Evolutionary conservation across 208 protist genomes (phyloP).

Genomic region (Trypanosoma boissoni): DNA sequence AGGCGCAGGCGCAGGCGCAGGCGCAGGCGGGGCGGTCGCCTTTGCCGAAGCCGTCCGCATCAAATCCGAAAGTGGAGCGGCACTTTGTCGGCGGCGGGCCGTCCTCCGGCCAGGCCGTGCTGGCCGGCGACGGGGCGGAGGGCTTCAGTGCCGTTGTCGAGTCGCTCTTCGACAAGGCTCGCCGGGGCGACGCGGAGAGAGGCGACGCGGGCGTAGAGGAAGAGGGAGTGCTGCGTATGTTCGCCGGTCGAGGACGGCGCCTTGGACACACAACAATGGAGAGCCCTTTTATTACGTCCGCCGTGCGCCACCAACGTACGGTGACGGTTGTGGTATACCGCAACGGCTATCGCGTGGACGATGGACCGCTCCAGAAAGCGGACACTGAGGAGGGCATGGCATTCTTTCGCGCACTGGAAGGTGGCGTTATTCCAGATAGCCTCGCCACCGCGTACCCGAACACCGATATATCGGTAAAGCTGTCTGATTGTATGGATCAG

Average conservation of each 20-base stretch:
- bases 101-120: slow-evolving; percentile 53
- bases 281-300: slow-evolving; percentile 66
- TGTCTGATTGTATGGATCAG: slow-evolving; percentile 52
- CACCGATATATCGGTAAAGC: slow-evolving; percentile 51
- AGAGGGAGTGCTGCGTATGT: slow-evolving; percentile 32
- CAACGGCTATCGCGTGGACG: slow-evolving; percentile 62
- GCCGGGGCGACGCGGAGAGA: no score
- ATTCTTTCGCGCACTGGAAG: slow-evolving; percentile 54
- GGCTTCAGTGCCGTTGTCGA: slow-evolving; percentile 24
- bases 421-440: slow-evolving; percentile 50
- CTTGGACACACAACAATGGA: slow-evolving; percentile 65
- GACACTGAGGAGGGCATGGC: slow-evolving; percentile 39
- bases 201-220: not conserved
- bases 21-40: not conserved
- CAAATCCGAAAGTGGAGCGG: slow-evolving; percentile 20
- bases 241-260: slow-evolving; percentile 67
- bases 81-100: slow-evolving; percentile 60
- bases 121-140: slow-evolving; percentile 22
- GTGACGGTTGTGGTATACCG: slow-evolving; percentile 59
- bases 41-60: not conserved
- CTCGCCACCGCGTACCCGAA: slow-evolving; percentile 54
- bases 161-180: slow-evolving; percentile 29
- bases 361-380: slow-evolving; percentile 29
- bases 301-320: slow-evolving; percentile 39
- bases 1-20: not conserved